These are phyloP conservation scores for Pythium dissimile DNA, from an alignment of 352 stramenopile genomes.

Conservation along the genomic window DNA sequence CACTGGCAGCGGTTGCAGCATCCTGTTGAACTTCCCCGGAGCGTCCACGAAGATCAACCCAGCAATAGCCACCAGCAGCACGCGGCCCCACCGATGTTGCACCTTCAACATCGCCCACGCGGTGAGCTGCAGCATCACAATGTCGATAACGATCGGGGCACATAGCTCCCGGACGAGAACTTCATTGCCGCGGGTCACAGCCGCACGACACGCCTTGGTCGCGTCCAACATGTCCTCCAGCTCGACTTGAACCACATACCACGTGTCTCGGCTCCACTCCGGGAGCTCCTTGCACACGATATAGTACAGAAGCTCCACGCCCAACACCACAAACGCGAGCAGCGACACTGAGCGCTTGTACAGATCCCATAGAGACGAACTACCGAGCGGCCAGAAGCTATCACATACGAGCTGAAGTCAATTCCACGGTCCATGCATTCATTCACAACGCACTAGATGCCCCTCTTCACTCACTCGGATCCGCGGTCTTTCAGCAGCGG, in stretches of 20 bases:
- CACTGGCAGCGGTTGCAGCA: constrained; percentile 49
- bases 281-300: constrained; percentile 56
- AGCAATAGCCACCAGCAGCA: constrained; percentile 42
- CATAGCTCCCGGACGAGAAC: constrained; percentile 54
- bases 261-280: constrained; percentile 33
- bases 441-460: background rate
- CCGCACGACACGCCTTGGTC: constrained; percentile 34
- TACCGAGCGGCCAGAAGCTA: constrained; percentile 73
- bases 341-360: constrained; percentile 41
- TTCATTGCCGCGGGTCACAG: constrained; percentile 41
- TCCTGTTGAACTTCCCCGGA: constrained; percentile 42
- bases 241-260: constrained; percentile 39
- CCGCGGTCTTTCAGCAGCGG: constrained; percentile 53
- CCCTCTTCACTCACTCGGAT: constrained; percentile 32
- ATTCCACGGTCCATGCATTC: background rate
- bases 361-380: constrained; percentile 47
- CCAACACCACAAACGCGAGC: constrained; percentile 41
- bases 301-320: constrained; percentile 54
- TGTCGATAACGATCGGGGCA: constrained; percentile 49
- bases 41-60: constrained; percentile 43
- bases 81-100: constrained; percentile 52
- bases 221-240: constrained; percentile 34
- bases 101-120: constrained; percentile 46
- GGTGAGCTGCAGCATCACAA: constrained; percentile 34
- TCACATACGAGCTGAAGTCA: background rate